Base-by-base conservation (phyloP, 257 asterid species). In the Nicotiana otophora region DNA sequence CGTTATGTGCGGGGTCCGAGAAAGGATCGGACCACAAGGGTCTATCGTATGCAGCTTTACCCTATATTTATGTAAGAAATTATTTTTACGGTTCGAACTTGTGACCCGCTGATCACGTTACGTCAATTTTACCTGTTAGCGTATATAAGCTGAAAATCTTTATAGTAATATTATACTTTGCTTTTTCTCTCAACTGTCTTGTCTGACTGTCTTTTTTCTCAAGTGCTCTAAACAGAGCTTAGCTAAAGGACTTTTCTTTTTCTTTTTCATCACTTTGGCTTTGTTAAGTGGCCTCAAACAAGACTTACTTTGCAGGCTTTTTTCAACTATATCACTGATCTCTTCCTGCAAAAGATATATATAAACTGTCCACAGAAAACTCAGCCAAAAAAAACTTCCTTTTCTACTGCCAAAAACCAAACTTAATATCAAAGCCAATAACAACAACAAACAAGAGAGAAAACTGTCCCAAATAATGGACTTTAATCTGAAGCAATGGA, bases 401-500 rank as follows among this genome's bases (percentile, higher is more conserved):
- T 31, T 51, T 16, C 74, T 48, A 60, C 42, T 34, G 48, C 12
- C 62, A 48, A 74, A 5, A 74, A 10, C 55, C 54, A 77, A 19
- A 83, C 69, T 34, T 36, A 68, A 78, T 42, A 76, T 63, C 83
- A 65, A 77, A 85, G 65, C 70, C 75, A 62, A 60, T 26, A 70
- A 28, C 60, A 76, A 36, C 84, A 48, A 57, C 20, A 64, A 63
- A 63, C 17, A 31, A 31, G 33, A 2, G 33, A 31, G 4, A 36
- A 83, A 51, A 7, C 12, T 42, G 51, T 42, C 51, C 51, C 12
- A 42, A 42, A 9, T 64, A 16, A 95, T 95, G 98, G 98, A 93
- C 87, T 92, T 93, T 83, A 86, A 89, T 84, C 84, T 88, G 91
- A 93, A 91, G 90, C 95, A 92, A 89, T 91, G 97, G 97, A 87